Evolutionary conservation across 768 basidiomycete genomes (phyloP).

Genomic region (Lenzites betulinus): DNA sequence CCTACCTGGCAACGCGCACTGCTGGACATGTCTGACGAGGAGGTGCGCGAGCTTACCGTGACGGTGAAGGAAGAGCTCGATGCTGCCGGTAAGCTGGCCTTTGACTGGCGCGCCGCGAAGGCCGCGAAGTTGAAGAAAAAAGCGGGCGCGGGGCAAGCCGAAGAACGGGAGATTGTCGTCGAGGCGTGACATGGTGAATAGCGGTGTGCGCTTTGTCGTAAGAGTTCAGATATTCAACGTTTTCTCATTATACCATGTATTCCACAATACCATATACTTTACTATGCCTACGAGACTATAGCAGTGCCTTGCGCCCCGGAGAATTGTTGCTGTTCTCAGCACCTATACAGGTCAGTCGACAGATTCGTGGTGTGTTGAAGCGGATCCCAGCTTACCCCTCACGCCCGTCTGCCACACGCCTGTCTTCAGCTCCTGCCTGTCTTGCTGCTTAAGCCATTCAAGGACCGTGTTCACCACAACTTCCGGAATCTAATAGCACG

Average conservation of each 20-base stretch:
- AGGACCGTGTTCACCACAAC: constrained; percentile 68
- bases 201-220: too few species aligned
- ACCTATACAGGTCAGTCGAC: background rate
- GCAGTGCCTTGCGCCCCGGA: too few species aligned
- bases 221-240: too few species aligned
- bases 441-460: constrained; percentile 61
- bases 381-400: constrained; percentile 45
- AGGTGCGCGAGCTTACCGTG: constrained; percentile 20
- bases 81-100: constrained; percentile 20
- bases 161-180: background rate
- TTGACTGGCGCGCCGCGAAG: constrained; percentile 24
- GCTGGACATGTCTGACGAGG: constrained; percentile 19
- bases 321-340: background rate
- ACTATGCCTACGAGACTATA: too few species aligned
- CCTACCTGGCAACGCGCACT: constrained; percentile 25
- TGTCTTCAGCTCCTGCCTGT: constrained; percentile 51
- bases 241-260: too few species aligned
- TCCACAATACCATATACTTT: too few species aligned
- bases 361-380: too few species aligned
- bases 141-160: background rate
- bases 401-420: constrained; percentile 66
- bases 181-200: background rate
- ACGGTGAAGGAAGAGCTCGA: constrained; percentile 25
- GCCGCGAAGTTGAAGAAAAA: constrained; percentile 18
- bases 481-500: constrained; percentile 49